Percentiles rank a stretch among this genome's conserved stretches.
Conservation (phyloP, 1,284 basidiomycete species). For the Irpex sp. region DNA sequence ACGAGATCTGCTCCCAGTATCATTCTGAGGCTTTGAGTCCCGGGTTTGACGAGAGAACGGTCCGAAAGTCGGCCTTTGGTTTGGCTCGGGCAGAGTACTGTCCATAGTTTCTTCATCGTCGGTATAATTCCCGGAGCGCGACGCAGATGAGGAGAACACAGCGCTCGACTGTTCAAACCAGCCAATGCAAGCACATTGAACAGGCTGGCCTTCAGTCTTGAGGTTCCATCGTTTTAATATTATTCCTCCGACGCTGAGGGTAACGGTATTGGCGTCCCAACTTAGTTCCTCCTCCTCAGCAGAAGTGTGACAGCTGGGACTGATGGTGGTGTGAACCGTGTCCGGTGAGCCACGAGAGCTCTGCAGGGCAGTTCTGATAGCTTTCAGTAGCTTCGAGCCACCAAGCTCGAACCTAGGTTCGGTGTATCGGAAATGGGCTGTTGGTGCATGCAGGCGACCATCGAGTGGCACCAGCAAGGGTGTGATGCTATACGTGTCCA, state of each 20-base stretch:
- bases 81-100: slow-evolving; percentile 29
- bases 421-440: not conserved
- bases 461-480: not conserved
- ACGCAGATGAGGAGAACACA: slow-evolving; percentile 21
- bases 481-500: not conserved
- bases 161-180: slow-evolving; percentile 54
- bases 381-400: slow-evolving; percentile 6
- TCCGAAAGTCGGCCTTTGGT: slow-evolving; percentile 46
- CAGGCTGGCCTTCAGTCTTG: slow-evolving; percentile 61
- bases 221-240: slow-evolving; percentile 77
- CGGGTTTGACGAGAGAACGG: slow-evolving; percentile 42
- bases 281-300: slow-evolving; percentile 48
- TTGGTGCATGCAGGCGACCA: not conserved
- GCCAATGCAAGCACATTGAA: slow-evolving; percentile 77
- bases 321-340: slow-evolving; percentile 2
- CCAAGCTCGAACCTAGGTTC: not conserved
- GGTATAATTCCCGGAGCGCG: slow-evolving; percentile 36
- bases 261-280: slow-evolving; percentile 69
- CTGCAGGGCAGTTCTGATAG: slow-evolving; percentile 6
- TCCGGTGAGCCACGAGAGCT: slow-evolving; percentile 1
- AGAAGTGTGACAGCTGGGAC: not conserved
- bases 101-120: slow-evolving; percentile 28
- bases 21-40: slow-evolving; percentile 26
- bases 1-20: slow-evolving; percentile 35
- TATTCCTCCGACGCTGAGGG: slow-evolving; percentile 68